Evolutionary conservation across 345 rosid genomes (phyloP).

Genomic region (Acer saccharum): DNA sequence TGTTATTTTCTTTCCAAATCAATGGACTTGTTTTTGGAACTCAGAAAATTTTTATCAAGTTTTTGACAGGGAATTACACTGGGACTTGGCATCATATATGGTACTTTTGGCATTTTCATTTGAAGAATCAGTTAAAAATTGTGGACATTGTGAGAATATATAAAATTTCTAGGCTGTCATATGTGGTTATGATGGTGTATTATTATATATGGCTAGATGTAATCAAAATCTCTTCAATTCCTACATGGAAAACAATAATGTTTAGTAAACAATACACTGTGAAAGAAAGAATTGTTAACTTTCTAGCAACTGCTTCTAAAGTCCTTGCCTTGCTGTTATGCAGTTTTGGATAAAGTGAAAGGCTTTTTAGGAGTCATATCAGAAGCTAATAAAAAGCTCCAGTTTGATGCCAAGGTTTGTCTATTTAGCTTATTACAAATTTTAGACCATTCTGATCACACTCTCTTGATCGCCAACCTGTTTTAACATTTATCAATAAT

Average conservation of each 20-base stretch:
- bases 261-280: neutral
- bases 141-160: neutral
- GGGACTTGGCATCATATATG: neutral
- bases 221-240: neutral
- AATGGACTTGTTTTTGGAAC: neutral
- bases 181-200: neutral
- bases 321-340: constrained; percentile 11
- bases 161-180: neutral
- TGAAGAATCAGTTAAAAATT: neutral
- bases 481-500: neutral
- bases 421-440: neutral
- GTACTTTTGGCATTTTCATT: neutral
- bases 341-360: constrained; percentile 70
- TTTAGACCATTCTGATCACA: neutral
- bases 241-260: neutral
- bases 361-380: constrained; percentile 72
- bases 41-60: neutral
- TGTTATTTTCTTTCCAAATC: neutral
- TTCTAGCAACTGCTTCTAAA: neutral
- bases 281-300: neutral
- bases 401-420: constrained; percentile 60
- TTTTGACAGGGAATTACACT: neutral
- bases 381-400: constrained; percentile 66
- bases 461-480: neutral
- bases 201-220: neutral